These are phyloP conservation scores for Jatropha multifida DNA, from an alignment of 441 rosid species.

Conservation along the genomic window DNA sequence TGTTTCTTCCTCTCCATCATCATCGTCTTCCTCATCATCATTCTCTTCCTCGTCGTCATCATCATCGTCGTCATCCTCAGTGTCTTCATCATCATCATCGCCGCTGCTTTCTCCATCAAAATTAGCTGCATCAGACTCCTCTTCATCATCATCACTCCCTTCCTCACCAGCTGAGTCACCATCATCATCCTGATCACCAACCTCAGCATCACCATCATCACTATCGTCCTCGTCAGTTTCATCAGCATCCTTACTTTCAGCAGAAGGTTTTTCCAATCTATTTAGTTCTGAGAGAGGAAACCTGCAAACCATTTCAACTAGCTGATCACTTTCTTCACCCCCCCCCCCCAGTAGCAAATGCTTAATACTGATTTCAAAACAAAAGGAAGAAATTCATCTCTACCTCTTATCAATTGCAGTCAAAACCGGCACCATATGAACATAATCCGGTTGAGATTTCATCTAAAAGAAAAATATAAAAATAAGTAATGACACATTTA, in stretches of 20 bases:
- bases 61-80: background rate
- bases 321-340: background rate
- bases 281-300: slow-evolving; percentile 23
- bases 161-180: slow-evolving; percentile 18
- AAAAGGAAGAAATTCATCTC: slow-evolving; percentile 1
- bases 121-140: background rate
- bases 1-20: slow-evolving; percentile 10
- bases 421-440: background rate
- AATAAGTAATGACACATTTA: background rate
- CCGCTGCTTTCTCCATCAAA: slow-evolving; percentile 6
- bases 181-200: slow-evolving; percentile 20
- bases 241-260: slow-evolving; percentile 27
- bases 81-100: background rate
- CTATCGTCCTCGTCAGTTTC: slow-evolving; percentile 26
- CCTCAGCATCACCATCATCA: slow-evolving; percentile 21
- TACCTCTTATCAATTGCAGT: slow-evolving; percentile 26
- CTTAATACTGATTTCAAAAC: background rate
- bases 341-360: background rate
- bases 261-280: slow-evolving; percentile 20
- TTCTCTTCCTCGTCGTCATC: background rate
- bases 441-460: slow-evolving; percentile 9
- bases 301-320: slow-evolving; percentile 22
- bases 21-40: slow-evolving; percentile 4
- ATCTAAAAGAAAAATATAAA: slow-evolving; percentile 6
- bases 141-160: slow-evolving; percentile 15